Evolutionary conservation across 2,329 filamentous ascomycete species (phyloP).

Genomic region (Tolypocladium paradoxum): DNA sequence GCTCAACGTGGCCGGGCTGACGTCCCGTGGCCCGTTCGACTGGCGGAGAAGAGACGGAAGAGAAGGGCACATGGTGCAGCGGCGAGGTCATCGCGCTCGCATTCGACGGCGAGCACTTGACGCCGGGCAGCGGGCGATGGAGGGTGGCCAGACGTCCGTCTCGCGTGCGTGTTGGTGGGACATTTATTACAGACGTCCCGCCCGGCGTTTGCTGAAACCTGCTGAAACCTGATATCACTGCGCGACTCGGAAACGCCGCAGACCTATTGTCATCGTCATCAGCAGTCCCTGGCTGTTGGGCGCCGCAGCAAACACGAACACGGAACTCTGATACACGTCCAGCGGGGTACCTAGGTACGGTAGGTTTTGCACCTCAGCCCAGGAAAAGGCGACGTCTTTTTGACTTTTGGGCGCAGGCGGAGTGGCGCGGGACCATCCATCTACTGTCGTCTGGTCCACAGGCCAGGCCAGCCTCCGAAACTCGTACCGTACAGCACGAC

Average conservation of each 20-base stretch:
- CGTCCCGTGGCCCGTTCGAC: neutral
- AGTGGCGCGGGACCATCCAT: no score
- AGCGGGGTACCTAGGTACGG: no score
- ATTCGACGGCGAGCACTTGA: neutral
- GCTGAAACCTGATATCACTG: neutral
- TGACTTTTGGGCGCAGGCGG: no score
- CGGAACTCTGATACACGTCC: no score
- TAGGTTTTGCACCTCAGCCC: no score
- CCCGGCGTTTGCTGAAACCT: neutral
- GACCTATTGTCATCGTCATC: neutral
- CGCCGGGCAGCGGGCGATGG: neutral
- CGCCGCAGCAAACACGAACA: no score
- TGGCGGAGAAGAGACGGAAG: neutral
- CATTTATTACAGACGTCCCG: neutral
- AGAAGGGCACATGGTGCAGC: neutral
- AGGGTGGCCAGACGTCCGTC: neutral
- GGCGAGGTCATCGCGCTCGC: no score
- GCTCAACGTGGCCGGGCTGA: neutral
- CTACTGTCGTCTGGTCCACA: no score
- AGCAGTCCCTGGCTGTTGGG: neutral
- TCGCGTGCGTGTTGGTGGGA: neutral
- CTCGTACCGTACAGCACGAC: no score
- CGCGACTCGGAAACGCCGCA: neutral
- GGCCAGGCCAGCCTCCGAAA: no score
- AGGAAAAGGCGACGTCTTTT: no score